phyloP scores from a whole-genome alignment of 2,329 filamentous ascomycete species.

The Hyphodiscus sp. region DNA sequence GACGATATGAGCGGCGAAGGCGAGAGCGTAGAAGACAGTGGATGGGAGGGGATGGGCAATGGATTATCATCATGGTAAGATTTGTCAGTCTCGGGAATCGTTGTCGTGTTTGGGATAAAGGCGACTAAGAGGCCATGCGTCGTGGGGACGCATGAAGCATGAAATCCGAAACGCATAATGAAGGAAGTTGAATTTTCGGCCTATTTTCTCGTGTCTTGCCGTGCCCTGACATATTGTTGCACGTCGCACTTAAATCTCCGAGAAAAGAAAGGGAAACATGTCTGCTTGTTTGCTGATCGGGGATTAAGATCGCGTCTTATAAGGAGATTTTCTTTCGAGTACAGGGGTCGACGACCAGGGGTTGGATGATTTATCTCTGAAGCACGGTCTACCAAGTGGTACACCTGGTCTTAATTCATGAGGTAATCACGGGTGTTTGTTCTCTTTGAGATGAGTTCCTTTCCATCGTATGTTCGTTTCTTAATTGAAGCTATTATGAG shows the following conservation, averaged over 20 bases:
- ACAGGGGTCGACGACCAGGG: not conserved
- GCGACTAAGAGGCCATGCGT: slow-evolving; percentile 3
- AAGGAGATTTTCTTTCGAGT: not conserved
- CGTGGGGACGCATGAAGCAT: slow-evolving; percentile 2
- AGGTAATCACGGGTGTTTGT: not conserved
- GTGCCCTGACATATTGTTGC: slow-evolving; percentile 8
- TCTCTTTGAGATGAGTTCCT: not conserved
- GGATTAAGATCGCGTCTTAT: not conserved
- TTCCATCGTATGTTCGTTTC: not conserved
- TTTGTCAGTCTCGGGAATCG: not conserved
- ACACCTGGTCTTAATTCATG: not conserved
- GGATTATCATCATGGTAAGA: slow-evolving; percentile 1
- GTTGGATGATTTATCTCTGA: not conserved
- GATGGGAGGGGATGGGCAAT: slow-evolving; percentile 22
- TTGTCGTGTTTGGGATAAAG: not conserved
- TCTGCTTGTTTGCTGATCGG: slow-evolving; percentile 2
- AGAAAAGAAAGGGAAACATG: not conserved
- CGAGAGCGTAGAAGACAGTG: slow-evolving; percentile 28
- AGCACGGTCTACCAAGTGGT: not conserved
- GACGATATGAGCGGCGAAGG: slow-evolving; percentile 31
- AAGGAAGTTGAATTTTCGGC: not conserved
- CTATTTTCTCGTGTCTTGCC: not conserved
- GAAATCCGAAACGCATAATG: not conserved
- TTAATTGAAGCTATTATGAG: not conserved
- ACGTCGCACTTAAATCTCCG: slow-evolving; percentile 17